Evolutionary conservation across 805 yeast species (phyloP).

Genomic region (Metschnikowia borealis): DNA sequence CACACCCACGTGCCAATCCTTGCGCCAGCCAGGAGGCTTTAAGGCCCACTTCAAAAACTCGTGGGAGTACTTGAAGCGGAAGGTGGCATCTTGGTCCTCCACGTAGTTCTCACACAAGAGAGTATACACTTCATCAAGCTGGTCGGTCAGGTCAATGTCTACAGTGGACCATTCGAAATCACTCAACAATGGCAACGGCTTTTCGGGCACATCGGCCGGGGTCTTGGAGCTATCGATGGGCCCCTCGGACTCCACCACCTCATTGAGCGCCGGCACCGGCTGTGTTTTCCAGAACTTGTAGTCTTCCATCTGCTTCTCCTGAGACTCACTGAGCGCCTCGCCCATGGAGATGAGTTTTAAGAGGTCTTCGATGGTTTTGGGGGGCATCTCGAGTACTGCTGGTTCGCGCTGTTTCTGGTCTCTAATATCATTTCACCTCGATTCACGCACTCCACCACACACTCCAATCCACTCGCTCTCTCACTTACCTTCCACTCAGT

Average conservation of each 20-base stretch:
- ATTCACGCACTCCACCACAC: neutral
- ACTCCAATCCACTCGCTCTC: too few species aligned
- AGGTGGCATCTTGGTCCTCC: conserved; percentile 88
- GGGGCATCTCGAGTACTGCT: conserved; percentile 1
- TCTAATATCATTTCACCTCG: neutral
- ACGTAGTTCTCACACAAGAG: conserved; percentile 87
- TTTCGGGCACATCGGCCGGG: conserved; percentile 65
- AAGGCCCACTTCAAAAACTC: conserved; percentile 90
- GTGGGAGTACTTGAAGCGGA: conserved; percentile 83
- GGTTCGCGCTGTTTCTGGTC: neutral
- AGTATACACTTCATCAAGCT: conserved; percentile 73
- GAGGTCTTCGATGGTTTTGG: conserved; percentile 50
- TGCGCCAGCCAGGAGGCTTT: conserved; percentile 87
- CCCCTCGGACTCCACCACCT: conserved; percentile 63
- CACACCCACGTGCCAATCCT: conserved; percentile 92
- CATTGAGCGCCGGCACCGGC: conserved; percentile 82
- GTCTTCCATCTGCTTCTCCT: conserved; percentile 65
- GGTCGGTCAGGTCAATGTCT: conserved; percentile 50
- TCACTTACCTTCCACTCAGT: too few species aligned
- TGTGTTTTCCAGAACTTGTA: conserved; percentile 98
- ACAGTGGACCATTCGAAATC: conserved; percentile 90
- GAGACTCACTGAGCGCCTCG: conserved; percentile 51
- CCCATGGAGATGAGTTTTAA: conserved; percentile 52
- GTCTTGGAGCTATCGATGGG: conserved; percentile 70
- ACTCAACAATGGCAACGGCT: conserved; percentile 64